Evolutionary conservation across 75 land plant genomes (phyloP), one percentile per base, ranked within the genome.

Genomic region (Cunninghamia lanceolata): DNA sequence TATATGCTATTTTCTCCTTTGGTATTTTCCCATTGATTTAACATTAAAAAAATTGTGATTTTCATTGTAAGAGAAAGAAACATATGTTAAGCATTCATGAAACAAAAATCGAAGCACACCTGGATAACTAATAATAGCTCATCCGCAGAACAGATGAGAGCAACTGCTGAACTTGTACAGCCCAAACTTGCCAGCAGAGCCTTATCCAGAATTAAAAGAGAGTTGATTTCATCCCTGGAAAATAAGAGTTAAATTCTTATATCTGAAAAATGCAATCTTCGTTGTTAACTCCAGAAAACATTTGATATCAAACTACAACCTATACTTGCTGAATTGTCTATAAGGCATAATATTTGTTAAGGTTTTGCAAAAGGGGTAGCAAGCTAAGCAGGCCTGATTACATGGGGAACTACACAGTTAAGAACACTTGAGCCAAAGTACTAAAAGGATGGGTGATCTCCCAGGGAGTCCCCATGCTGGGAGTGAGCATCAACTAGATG

Each of bases 161-260:
- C 46, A 9, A 80, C 25, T 45, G 50, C 50, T 17, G 82, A 80
- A 80, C 45, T 45, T 80, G n/a, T 43, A 80, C 50, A 80, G 46
- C 50, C 32, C 15, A 45, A 42, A 80, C 5, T n/a, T 43, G 47
- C 82, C 82, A 80, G 30, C 34, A 80, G 30, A 80, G 50, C 9
- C 46, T 43, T 43, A 43, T 80, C 82, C 82, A 80, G 19, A 80
- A 30, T 7, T 80, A 45, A 28, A 45, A 80, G 50, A 28, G 82
- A 80, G 46, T 28, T 80, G 82, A 42, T 28, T 28, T 80, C 28
- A n/a, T 80, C 82, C 82, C 82, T 80, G 82, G 25, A 45, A 80
- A 80, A 77, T 19, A 77, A 45, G 45, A 28, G 32, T 45, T 80
- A 80, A 80, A 80, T 28, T 11, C n/a, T 43, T 43, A 79, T 1